phyloP scores from a whole-genome alignment of 169 alveolate species.

The Plasmodium falciparum region DNA sequence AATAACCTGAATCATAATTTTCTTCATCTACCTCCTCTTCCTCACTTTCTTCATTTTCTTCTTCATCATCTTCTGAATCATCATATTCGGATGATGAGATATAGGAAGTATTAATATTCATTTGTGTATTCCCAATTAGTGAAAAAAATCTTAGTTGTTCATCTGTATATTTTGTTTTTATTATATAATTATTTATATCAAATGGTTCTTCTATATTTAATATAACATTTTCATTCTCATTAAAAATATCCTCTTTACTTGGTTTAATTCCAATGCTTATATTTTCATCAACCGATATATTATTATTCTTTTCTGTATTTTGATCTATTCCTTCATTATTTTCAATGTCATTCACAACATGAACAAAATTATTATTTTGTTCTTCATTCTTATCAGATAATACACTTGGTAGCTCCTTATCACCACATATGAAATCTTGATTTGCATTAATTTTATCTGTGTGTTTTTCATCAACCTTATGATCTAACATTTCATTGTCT shows the following conservation, averaged over 20 bases:
- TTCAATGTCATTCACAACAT: not conserved
- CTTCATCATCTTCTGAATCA: conserved; percentile 46
- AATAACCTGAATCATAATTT: conserved; percentile 36
- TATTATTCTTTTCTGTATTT: too few relatives aligned
- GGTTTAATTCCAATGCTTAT: too few relatives aligned
- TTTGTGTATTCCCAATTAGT: conserved; percentile 18
- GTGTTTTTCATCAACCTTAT: not conserved
- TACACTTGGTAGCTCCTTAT: not conserved
- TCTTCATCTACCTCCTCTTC: conserved; percentile 47
- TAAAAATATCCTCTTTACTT: not conserved
- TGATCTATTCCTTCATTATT: too few relatives aligned
- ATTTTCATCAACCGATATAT: too few relatives aligned
- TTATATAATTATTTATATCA: conserved; percentile 35
- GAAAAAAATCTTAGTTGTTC: conserved; percentile 59
- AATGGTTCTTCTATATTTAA: conserved; percentile 10
- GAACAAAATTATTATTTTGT: not conserved
- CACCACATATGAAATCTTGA: not conserved
- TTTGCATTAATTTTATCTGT: not conserved
- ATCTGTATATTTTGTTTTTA: conserved; percentile 54
- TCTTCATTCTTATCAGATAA: not conserved
- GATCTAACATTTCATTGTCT: not conserved
- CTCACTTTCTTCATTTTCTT: conserved; percentile 61
- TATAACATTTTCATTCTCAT: not conserved
- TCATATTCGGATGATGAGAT: conserved; percentile 33
- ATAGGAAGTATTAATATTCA: conserved; percentile 1